These are phyloP conservation scores for Thecaphora thlaspeos DNA, from an alignment of 1,284 basidiomycete genomes.

Conservation along the genomic window DNA sequence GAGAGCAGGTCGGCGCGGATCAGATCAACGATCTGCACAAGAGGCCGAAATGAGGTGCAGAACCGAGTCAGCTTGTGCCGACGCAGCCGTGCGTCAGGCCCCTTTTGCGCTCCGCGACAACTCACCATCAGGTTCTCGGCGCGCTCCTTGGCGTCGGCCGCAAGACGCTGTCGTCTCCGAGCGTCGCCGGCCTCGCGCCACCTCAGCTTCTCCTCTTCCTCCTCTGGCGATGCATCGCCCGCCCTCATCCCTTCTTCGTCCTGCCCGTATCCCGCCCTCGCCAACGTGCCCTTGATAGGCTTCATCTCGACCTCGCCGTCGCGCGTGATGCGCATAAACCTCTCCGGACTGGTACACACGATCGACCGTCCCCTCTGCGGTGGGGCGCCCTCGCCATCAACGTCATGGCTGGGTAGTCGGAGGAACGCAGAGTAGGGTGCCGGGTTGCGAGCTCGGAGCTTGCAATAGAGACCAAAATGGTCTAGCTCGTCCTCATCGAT, in stretches of 20 bases:
- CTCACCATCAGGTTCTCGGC: slow-evolving; percentile 87
- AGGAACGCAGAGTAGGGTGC: slow-evolving; percentile 88
- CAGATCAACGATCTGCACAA: slow-evolving; percentile 85
- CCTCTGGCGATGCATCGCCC: slow-evolving; percentile 4
- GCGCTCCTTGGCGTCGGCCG: slow-evolving; percentile 81
- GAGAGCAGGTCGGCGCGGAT: slow-evolving; percentile 85
- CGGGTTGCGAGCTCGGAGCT: slow-evolving; percentile 69
- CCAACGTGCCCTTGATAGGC: slow-evolving; percentile 82
- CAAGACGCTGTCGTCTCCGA: slow-evolving; percentile 61
- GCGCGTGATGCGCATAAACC: slow-evolving; percentile 81
- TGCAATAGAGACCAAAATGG: slow-evolving; percentile 48
- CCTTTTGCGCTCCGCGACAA: slow-evolving; percentile 51
- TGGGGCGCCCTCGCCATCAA: neutral
- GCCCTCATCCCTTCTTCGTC: slow-evolving; percentile 41
- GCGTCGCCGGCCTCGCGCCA: slow-evolving; percentile 56
- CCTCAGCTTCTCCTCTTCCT: slow-evolving; percentile 23
- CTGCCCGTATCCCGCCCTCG: slow-evolving; percentile 46
- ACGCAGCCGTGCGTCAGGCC: no score
- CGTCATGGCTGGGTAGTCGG: slow-evolving; percentile 65
- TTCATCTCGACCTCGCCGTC: slow-evolving; percentile 75
- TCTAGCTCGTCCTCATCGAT: slow-evolving; percentile 12
- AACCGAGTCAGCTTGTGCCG: no score
- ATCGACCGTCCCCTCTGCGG: slow-evolving; percentile 63
- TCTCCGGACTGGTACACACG: slow-evolving; percentile 79
- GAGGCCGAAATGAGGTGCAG: no score